Percentiles rank a stretch among this genome's conserved stretches.
These are phyloP conservation scores for Venustampulla echinocandica DNA, from an alignment of 495 filamentous ascomycete species.

Conservation along the genomic window DNA sequence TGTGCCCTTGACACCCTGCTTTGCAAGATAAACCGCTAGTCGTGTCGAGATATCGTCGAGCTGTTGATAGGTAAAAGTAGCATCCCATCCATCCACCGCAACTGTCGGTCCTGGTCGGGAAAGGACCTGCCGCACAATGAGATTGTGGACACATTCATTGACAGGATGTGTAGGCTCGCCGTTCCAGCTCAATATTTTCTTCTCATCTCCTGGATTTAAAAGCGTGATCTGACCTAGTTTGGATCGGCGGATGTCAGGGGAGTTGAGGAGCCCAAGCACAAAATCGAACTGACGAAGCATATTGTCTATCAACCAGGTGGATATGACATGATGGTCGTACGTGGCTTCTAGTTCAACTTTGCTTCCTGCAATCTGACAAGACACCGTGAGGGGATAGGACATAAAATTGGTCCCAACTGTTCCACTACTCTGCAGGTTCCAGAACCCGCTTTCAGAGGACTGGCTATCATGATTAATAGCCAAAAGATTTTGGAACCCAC, in stretches of 20 bases:
- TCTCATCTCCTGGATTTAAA: neutral
- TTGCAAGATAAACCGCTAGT: constrained; percentile 2
- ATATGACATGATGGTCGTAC: neutral
- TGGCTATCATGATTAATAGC: constrained; percentile 35
- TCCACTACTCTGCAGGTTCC: constrained; percentile 1
- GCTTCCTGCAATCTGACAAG: neutral
- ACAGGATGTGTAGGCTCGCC: constrained; percentile 13
- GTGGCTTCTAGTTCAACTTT: neutral
- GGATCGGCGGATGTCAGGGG: neutral
- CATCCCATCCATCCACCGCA: constrained; percentile 26
- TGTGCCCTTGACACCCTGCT: neutral
- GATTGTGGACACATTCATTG: constrained; percentile 35
- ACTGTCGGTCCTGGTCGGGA: neutral
- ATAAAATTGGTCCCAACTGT: constrained; percentile 1
- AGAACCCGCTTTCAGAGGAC: neutral
- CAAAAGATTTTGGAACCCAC: constrained; percentile 52
- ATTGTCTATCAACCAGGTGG: neutral
- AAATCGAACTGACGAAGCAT: neutral
- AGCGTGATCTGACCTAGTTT: neutral
- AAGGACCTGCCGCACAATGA: constrained; percentile 35
- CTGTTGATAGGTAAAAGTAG: constrained; percentile 24
- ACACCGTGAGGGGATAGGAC: constrained; percentile 1
- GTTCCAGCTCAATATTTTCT: constrained; percentile 4
- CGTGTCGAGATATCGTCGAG: constrained; percentile 8
- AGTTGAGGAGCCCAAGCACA: neutral